A percentile compares a stretch with the other conserved stretches of the same genome.
Evolutionary conservation across 495 filamentous ascomycete species (phyloP).

Genomic region (Lindgomyces ingoldianus): DNA sequence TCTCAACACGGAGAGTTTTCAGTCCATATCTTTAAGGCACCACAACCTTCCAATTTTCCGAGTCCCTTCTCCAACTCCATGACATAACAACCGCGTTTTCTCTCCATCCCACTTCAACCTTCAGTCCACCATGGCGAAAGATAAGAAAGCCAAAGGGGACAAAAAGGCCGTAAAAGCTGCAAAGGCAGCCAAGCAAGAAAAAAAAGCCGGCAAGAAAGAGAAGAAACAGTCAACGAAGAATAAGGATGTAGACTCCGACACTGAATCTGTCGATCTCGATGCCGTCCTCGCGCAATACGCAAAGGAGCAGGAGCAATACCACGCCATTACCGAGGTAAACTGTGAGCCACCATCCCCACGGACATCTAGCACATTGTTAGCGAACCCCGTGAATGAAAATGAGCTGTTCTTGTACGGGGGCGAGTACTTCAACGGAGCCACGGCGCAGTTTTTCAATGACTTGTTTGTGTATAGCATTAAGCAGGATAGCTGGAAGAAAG

Average conservation of each 20-base stretch:
- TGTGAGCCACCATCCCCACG: constrained; percentile 77
- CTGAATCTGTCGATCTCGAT: constrained; percentile 91
- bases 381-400: constrained; percentile 79
- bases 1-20: too few relatives aligned
- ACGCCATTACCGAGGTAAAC: constrained; percentile 83
- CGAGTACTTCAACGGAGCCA: constrained; percentile 65
- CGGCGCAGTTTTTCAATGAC: constrained; percentile 67
- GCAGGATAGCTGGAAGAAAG: constrained; percentile 80
- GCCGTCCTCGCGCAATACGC: constrained; percentile 92
- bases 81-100: background rate
- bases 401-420: constrained; percentile 93
- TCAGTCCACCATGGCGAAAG: constrained; percentile 47
- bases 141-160: constrained; percentile 61
- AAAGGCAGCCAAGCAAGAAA: constrained; percentile 57
- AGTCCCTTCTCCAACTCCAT: background rate
- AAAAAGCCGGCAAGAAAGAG: constrained; percentile 64
- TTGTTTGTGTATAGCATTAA: constrained; percentile 89
- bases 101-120: background rate
- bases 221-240: constrained; percentile 57
- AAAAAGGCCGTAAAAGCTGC: constrained; percentile 65
- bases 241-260: constrained; percentile 71
- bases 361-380: constrained; percentile 75
- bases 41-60: too few relatives aligned
- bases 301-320: constrained; percentile 77
- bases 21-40: too few relatives aligned